Evolutionary conservation across 1,284 basidiomycete genomes (phyloP).

Genomic region (Malassezia arunalokei): DNA sequence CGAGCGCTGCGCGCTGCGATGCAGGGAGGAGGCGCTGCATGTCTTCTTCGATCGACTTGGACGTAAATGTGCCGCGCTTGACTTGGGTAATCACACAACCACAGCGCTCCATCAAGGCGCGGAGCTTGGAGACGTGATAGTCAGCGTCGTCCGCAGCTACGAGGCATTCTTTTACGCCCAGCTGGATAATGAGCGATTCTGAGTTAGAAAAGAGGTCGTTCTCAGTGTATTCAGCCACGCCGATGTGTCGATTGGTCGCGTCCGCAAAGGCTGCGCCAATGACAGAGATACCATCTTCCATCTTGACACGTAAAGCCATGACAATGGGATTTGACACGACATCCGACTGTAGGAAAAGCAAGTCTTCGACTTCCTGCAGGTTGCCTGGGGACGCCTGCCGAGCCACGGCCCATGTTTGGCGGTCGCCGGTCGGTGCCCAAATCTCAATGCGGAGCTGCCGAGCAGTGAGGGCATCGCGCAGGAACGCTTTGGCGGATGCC

Average conservation of each 20-base stretch:
- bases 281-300: conserved; percentile 50
- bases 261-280: conserved; percentile 54
- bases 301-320: conserved; percentile 70
- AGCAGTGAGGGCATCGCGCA: conserved; percentile 77
- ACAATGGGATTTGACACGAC: conserved; percentile 75
- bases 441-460: conserved; percentile 92
- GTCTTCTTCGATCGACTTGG: conserved; percentile 72
- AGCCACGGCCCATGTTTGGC: conserved; percentile 58
- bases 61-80: conserved; percentile 66
- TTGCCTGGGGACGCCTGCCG: conserved; percentile 94
- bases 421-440: conserved; percentile 46
- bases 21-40: conserved; percentile 58
- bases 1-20: conserved; percentile 43
- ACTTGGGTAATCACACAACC: conserved; percentile 79
- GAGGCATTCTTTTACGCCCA: conserved; percentile 85
- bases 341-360: conserved; percentile 75
- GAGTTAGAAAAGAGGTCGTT: conserved; percentile 92
- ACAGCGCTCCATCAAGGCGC: conserved; percentile 62
- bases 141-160: conserved; percentile 56
- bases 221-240: conserved; percentile 77
- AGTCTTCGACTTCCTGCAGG: conserved; percentile 79
- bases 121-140: conserved; percentile 56
- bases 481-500: conserved; percentile 69
- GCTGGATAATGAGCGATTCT: conserved; percentile 89
- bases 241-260: conserved; percentile 51